Conservation (phyloP, 2,329 filamentous ascomycete species). For the Diaporthe sp. region DNA sequence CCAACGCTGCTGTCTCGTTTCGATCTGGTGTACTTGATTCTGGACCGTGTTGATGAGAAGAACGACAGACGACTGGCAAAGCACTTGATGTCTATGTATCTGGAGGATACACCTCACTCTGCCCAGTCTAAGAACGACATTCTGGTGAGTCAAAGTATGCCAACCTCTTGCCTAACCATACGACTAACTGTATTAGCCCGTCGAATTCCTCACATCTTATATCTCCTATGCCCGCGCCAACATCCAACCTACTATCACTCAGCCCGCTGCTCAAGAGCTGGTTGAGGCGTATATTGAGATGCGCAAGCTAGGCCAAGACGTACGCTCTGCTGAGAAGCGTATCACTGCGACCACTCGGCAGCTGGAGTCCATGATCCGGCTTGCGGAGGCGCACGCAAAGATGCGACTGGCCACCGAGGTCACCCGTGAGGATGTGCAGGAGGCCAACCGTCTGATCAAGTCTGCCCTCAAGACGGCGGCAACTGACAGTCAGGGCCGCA, state of each 20-base stretch:
- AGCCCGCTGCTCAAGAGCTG: conserved; percentile 85
- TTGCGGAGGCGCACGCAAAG: conserved; percentile 95
- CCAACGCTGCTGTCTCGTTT: conserved; percentile 96
- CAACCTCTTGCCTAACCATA: not conserved
- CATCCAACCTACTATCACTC: conserved; percentile 85
- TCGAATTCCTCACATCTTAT: conserved; percentile 96
- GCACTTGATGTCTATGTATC: conserved; percentile 95
- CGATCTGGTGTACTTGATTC: conserved; percentile 95
- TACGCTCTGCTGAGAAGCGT: conserved; percentile 90
- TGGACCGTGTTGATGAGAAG: conserved; percentile 93
- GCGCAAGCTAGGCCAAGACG: conserved; percentile 91
- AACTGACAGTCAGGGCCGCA: conserved; percentile 92
- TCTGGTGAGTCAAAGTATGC: conserved; percentile 69
- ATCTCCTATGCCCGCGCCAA: conserved; percentile 95
- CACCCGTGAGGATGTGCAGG: conserved; percentile 84
- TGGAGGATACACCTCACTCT: conserved; percentile 93
- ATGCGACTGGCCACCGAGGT: conserved; percentile 89
- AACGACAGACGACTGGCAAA: conserved; percentile 89
- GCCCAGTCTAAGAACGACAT: conserved; percentile 82
- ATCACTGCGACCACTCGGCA: conserved; percentile 98
- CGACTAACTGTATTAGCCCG: conserved; percentile 67
- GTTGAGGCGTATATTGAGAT: conserved; percentile 92
- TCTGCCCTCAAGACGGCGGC: conserved; percentile 95
- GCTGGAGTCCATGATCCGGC: conserved; percentile 97
- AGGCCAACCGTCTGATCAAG: conserved; percentile 93